phyloP scores from a whole-genome alignment of 2,329 filamentous ascomycete genomes.

The Penicillium sp. region DNA sequence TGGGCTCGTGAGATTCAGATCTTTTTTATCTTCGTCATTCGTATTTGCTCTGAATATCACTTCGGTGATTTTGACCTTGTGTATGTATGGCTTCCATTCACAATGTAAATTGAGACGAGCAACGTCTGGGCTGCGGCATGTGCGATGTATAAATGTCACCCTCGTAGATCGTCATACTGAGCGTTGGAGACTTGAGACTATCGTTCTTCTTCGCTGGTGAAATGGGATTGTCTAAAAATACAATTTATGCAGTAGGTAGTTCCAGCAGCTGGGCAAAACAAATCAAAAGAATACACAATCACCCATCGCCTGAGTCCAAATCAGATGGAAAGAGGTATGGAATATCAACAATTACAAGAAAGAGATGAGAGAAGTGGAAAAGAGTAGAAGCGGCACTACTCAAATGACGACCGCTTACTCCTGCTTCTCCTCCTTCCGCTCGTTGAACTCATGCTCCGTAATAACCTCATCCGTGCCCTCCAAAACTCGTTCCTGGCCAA shows the following conservation, averaged over 20 bases:
- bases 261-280: slow-evolving; percentile 12
- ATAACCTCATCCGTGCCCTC: slow-evolving; percentile 19
- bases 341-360: slow-evolving; percentile 6
- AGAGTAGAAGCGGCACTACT: slow-evolving; percentile 2
- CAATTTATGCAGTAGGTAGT: slow-evolving; percentile 25
- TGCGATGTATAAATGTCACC: background rate
- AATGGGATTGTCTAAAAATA: slow-evolving; percentile 25
- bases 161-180: background rate
- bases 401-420: slow-evolving; percentile 3
- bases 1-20: slow-evolving; percentile 15
- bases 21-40: slow-evolving; percentile 6
- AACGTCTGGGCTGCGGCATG: background rate
- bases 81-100: slow-evolving; percentile 7
- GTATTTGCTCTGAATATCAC: slow-evolving; percentile 6
- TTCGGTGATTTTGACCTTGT: background rate
- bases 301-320: slow-evolving; percentile 11
- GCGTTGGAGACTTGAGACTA: background rate
- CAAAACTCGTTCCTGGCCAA: slow-evolving; percentile 26
- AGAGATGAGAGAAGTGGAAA: background rate
- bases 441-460: slow-evolving; percentile 22
- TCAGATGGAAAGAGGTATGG: slow-evolving; percentile 12
- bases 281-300: slow-evolving; percentile 15
- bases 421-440: slow-evolving; percentile 14
- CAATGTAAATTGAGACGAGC: slow-evolving; percentile 5
- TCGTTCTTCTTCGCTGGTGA: slow-evolving; percentile 12